These are phyloP conservation scores for Hamamelis virginiana DNA, from an alignment of 164 flowering plant genomes.

Conservation along the genomic window DNA sequence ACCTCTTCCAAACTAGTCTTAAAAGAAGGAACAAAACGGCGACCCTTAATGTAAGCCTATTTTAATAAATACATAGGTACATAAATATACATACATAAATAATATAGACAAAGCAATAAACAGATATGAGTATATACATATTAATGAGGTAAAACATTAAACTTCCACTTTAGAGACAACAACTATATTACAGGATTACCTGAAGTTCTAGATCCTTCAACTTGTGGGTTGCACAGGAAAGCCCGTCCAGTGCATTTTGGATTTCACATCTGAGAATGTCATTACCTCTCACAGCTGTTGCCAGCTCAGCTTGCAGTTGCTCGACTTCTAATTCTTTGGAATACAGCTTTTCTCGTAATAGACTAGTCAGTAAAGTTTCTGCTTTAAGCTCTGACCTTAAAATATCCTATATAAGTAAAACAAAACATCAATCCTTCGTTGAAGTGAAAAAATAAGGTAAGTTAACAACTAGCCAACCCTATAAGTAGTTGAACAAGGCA, in stretches of 20 bases:
- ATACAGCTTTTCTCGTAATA: conserved; percentile 71
- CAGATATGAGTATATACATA: not conserved
- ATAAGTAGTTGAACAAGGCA: not conserved
- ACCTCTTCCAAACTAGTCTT: too few species aligned
- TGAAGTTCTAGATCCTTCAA: conserved; percentile 86
- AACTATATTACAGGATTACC: conserved; percentile 39
- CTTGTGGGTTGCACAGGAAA: conserved; percentile 66
- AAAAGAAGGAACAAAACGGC: too few species aligned
- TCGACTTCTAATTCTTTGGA: conserved; percentile 78
- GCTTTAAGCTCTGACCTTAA: conserved; percentile 61
- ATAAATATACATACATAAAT: too few species aligned
- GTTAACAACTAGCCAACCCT: not conserved
- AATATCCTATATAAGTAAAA: conserved; percentile 33
- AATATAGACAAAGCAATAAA: not conserved
- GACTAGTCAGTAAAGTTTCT: conserved; percentile 71
- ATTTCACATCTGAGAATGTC: conserved; percentile 75
- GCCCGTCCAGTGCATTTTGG: conserved; percentile 62
- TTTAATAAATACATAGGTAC: too few species aligned
- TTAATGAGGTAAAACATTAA: not conserved
- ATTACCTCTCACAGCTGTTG: conserved; percentile 73
- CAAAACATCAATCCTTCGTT: not conserved
- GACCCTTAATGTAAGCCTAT: too few species aligned
- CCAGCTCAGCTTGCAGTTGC: conserved; percentile 84
- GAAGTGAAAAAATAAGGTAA: not conserved
- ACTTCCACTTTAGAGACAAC: not conserved